phyloP scores from a whole-genome alignment of 495 filamentous ascomycete species.

The Jackrogersella minutella region DNA sequence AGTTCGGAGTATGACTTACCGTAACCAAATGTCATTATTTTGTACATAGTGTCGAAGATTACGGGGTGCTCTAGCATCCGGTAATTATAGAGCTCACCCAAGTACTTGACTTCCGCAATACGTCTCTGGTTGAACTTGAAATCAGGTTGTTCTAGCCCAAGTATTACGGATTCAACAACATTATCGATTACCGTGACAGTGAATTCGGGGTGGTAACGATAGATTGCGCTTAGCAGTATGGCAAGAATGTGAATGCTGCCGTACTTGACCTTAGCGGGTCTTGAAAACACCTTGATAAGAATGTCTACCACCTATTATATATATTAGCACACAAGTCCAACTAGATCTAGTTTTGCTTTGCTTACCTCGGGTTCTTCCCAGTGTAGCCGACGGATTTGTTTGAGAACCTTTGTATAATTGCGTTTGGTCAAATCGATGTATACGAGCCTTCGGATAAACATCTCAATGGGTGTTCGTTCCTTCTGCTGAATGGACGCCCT shows the following conservation, averaged over 20 bases:
- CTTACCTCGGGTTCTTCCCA: slow-evolving; percentile 92
- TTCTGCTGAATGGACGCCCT: slow-evolving; percentile 95
- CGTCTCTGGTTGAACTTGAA: slow-evolving; percentile 98
- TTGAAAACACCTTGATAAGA: slow-evolving; percentile 90
- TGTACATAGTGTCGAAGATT: slow-evolving; percentile 94
- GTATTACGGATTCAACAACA: slow-evolving; percentile 83
- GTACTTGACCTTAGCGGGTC: slow-evolving; percentile 96
- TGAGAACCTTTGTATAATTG: slow-evolving; percentile 90
- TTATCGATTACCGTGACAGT: slow-evolving; percentile 88
- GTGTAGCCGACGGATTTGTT: slow-evolving; percentile 92
- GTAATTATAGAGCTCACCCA: slow-evolving; percentile 98
- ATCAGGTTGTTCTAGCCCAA: slow-evolving; percentile 93
- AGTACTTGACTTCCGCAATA: slow-evolving; percentile 93
- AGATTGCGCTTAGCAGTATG: slow-evolving; percentile 85
- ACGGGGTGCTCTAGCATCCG: slow-evolving; percentile 95
- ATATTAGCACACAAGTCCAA: slow-evolving; percentile 5
- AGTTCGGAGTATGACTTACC: slow-evolving; percentile 51
- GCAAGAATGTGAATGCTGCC: slow-evolving; percentile 96
- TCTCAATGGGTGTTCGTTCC: slow-evolving; percentile 89
- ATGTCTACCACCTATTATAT: slow-evolving; percentile 73
- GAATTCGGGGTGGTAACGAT: slow-evolving; percentile 91
- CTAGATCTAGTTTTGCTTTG: not conserved
- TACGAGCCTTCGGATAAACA: slow-evolving; percentile 89
- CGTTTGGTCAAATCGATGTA: slow-evolving; percentile 94
- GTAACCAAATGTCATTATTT: slow-evolving; percentile 91